Evolutionary conservation across 2,329 filamentous ascomycete genomes (phyloP).

Genomic region (Botrytis fabae): DNA sequence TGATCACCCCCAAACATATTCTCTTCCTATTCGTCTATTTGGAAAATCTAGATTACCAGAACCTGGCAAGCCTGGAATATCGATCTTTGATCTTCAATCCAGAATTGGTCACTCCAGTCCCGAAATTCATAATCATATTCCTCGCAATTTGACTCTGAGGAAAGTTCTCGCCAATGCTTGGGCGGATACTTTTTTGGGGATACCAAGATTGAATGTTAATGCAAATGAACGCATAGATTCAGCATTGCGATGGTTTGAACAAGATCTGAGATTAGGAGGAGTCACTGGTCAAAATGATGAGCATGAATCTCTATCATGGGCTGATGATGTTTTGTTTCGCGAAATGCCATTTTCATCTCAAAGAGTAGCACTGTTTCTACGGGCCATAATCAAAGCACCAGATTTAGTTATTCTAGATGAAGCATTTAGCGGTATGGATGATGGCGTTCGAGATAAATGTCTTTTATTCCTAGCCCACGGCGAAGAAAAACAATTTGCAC

Average conservation of each 20-base stretch:
- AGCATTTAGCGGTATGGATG: constrained; percentile 84
- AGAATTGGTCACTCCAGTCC: constrained; percentile 92
- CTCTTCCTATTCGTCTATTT: constrained; percentile 82
- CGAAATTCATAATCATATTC: constrained; percentile 92
- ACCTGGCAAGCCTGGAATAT: constrained; percentile 67
- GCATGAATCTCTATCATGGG: constrained; percentile 55
- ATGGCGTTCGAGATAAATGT: constrained; percentile 80
- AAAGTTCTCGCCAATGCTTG: constrained; percentile 82
- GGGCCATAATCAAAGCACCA: constrained; percentile 75
- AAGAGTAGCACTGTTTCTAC: constrained; percentile 79
- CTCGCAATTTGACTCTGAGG: constrained; percentile 70
- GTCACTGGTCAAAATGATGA: constrained; percentile 30
- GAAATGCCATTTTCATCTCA: constrained; percentile 79
- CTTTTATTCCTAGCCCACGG: constrained; percentile 74
- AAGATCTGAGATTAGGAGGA: constrained; percentile 61
- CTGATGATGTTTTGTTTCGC: constrained; percentile 67
- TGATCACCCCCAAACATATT: constrained; percentile 93
- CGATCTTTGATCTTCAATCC: constrained; percentile 88
- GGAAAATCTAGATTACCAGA: constrained; percentile 77
- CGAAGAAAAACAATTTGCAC: constrained; percentile 48
- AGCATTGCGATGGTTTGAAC: constrained; percentile 73
- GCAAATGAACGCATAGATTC: constrained; percentile 64
- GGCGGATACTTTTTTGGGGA: constrained; percentile 80
- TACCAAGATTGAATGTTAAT: constrained; percentile 61
- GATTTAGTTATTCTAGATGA: constrained; percentile 86